phyloP scores from a whole-genome alignment of 2,329 filamentous ascomycete genomes.

The Grosmannia serpens region DNA sequence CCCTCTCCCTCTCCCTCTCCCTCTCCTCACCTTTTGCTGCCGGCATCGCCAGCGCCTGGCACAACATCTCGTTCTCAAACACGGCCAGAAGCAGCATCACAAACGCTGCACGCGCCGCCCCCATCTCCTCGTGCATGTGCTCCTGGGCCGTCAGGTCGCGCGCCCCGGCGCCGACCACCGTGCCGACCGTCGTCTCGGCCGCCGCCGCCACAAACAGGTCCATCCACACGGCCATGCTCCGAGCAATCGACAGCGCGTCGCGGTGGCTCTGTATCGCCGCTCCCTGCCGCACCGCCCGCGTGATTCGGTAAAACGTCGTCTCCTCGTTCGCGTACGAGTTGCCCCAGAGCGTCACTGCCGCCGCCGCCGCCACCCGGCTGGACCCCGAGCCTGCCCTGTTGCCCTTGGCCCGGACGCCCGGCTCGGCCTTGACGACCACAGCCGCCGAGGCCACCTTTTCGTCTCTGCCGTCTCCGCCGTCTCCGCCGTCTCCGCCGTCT shows the following conservation, averaged over 20 bases:
- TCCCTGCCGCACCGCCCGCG: conserved; percentile 64
- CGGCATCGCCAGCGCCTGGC: conserved; percentile 40
- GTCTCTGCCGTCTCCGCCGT: conserved; percentile 1
- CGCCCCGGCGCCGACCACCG: conserved; percentile 11
- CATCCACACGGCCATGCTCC: conserved; percentile 47
- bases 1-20: not conserved
- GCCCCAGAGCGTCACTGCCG: conserved; percentile 31
- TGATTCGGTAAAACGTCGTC: conserved; percentile 84
- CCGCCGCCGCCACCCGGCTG: conserved; percentile 6
- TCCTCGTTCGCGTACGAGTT: conserved; percentile 62
- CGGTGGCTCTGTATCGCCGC: conserved; percentile 32
- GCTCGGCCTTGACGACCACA: conserved; percentile 1
- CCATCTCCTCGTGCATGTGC: conserved; percentile 44
- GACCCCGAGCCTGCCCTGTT: not conserved
- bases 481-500: not conserved
- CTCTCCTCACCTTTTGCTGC: conserved; percentile 2
- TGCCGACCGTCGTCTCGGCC: conserved; percentile 29
- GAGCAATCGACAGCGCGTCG: conserved; percentile 38
- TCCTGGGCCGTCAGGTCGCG: conserved; percentile 15
- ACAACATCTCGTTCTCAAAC: conserved; percentile 45
- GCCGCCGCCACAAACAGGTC: conserved; percentile 39
- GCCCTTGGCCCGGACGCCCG: conserved; percentile 8
- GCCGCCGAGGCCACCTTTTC: too few relatives aligned
- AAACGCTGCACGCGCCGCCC: conserved; percentile 49
- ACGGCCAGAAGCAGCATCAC: conserved; percentile 51